Evolutionary conservation across 2,329 filamentous ascomycete species (phyloP).

Genomic region (Curvularia spicifera): DNA sequence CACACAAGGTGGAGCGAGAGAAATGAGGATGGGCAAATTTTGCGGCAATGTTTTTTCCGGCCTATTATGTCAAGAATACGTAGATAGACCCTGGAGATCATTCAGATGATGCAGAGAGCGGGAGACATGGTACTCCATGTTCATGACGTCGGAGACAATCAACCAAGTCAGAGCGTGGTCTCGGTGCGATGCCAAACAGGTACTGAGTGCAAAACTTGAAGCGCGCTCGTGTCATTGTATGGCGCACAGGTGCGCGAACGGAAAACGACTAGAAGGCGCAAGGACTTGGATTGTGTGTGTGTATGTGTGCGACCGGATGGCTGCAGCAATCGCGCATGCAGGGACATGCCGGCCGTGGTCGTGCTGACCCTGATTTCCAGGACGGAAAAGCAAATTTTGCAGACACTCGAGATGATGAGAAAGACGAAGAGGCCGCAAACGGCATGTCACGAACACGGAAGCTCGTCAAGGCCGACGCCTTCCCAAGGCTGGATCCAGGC

Average conservation of each 20-base stretch:
- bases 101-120: constrained; percentile 16
- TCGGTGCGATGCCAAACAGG: constrained; percentile 18
- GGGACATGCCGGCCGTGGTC: constrained; percentile 6
- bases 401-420: background rate
- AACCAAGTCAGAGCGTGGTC: constrained; percentile 1
- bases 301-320: constrained; percentile 10
- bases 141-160: constrained; percentile 22
- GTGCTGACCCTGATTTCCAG: constrained; percentile 7
- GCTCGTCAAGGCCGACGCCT: constrained; percentile 18
- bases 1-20: constrained; percentile 21
- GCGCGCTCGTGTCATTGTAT: constrained; percentile 9
- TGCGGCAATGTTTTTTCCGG: constrained; percentile 11
- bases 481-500: constrained; percentile 12
- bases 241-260: constrained; percentile 13
- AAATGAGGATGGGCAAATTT: constrained; percentile 13
- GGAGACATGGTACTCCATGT: constrained; percentile 22
- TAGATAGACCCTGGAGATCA: constrained; percentile 25
- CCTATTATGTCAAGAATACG: constrained; percentile 9
- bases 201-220: constrained; percentile 10
- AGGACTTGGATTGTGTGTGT: constrained; percentile 4
- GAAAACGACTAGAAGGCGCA: constrained; percentile 4
- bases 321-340: constrained; percentile 17
- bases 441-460: constrained; percentile 6
- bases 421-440: background rate
- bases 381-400: constrained; percentile 2